phyloP scores from a whole-genome alignment of 176 grass and related monocot genomes.

The Triticum turgidum region DNA sequence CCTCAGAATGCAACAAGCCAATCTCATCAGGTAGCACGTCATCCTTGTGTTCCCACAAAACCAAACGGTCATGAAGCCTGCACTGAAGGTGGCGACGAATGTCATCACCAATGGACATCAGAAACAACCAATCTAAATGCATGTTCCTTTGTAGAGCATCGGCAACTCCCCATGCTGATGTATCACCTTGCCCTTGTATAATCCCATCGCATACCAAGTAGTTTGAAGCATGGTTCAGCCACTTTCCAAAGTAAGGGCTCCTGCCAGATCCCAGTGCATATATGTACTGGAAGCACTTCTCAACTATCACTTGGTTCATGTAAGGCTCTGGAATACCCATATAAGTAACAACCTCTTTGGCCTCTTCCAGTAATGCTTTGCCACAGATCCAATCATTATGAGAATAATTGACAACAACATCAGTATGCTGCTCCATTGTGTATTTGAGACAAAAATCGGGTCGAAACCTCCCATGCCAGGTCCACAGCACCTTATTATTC shows the following conservation, averaged over 20 bases:
- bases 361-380: background rate
- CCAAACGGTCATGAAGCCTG: background rate
- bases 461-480: too few relatives aligned
- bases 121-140: background rate
- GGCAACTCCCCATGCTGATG: background rate
- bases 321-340: background rate
- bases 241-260: too few relatives aligned
- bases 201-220: too few relatives aligned
- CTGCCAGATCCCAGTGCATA: background rate
- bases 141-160: background rate
- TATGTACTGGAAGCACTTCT: background rate
- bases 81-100: too few relatives aligned
- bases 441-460: too few relatives aligned
- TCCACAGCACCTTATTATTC: too few relatives aligned
- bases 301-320: background rate
- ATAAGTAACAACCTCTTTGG: background rate
- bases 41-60: background rate
- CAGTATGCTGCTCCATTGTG: too few relatives aligned
- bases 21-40: fast-evolving
- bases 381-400: too few relatives aligned
- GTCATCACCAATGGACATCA: fast-evolving
- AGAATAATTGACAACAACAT: too few relatives aligned
- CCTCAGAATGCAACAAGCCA: background rate
- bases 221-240: background rate
- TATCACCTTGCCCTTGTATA: background rate